Evolutionary conservation across 345 rosid genomes (phyloP).

Genomic region (Psidium guajava): DNA sequence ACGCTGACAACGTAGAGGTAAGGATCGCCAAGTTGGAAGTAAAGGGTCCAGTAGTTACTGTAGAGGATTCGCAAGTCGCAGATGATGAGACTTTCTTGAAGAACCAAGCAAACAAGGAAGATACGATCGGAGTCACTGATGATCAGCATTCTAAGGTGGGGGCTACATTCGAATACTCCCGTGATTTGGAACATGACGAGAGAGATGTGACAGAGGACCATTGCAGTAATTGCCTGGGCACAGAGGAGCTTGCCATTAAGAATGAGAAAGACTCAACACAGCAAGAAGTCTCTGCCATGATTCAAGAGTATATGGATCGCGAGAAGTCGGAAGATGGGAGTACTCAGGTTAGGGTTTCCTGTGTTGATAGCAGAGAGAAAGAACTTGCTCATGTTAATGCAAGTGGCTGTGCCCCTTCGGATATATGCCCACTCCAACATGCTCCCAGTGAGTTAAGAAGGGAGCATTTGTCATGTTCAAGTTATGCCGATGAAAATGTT

Average conservation of each 20-base stretch:
- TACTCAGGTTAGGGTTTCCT: neutral
- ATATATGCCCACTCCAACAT: neutral
- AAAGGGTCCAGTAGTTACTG: neutral
- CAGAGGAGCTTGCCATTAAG: neutral
- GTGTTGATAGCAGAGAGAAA: neutral
- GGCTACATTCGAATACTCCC: neutral
- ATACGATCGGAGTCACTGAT: neutral
- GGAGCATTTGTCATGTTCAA: neutral
- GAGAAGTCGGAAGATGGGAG: neutral
- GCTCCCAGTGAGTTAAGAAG: neutral
- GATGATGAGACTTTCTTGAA: neutral
- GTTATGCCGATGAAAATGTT: neutral
- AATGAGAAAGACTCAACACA: neutral
- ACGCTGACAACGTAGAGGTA: neutral
- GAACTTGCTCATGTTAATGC: neutral
- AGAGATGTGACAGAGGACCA: neutral
- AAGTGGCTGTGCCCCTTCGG: neutral
- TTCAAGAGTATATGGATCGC: neutral
- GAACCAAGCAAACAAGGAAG: neutral
- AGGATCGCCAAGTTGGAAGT: neutral
- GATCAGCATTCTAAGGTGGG: neutral
- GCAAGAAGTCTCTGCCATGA: conserved; percentile 1
- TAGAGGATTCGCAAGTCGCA: neutral
- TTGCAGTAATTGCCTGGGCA: neutral
- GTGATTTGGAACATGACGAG: neutral